Conservation (phyloP, 352 stramenopile species). For the Blastocystis sp. region DNA sequence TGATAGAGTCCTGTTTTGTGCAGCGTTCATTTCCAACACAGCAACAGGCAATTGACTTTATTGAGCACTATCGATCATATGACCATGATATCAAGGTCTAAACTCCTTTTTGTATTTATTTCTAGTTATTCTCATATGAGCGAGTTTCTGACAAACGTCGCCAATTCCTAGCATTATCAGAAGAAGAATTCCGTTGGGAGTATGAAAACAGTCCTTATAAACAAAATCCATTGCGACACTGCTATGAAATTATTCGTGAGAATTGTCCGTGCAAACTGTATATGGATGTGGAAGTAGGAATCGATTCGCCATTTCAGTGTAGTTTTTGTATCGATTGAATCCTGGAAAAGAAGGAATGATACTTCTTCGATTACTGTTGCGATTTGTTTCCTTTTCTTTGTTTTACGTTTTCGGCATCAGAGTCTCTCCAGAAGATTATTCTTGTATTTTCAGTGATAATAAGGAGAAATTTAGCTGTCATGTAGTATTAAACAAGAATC, state of each 20-base stretch:
- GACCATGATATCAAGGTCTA: slow-evolving; percentile 49
- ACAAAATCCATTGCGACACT: not conserved
- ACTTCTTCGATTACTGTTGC: slow-evolving; percentile 2
- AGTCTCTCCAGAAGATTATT: not conserved
- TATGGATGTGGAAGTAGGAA: slow-evolving; percentile 49
- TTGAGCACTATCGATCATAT: slow-evolving; percentile 31
- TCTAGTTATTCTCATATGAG: slow-evolving; percentile 56
- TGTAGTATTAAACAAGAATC: slow-evolving; percentile 20
- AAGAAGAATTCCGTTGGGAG: slow-evolving; percentile 5
- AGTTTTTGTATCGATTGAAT: slow-evolving; percentile 34
- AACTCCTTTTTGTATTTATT: not conserved
- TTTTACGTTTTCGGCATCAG: slow-evolving; percentile 5
- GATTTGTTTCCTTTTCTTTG: slow-evolving; percentile 23
- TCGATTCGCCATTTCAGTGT: not conserved
- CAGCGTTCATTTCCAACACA: slow-evolving; percentile 25
- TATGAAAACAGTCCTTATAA: slow-evolving; percentile 15
- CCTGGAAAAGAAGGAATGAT: not conserved
- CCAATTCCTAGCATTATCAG: not conserved
- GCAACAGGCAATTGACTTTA: slow-evolving; percentile 38
- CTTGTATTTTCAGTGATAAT: slow-evolving; percentile 50
- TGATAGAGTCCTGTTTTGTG: not conserved
- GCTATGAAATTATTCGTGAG: slow-evolving; percentile 58
- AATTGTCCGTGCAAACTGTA: slow-evolving; percentile 58
- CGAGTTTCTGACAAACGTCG: not conserved
- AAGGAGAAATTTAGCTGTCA: slow-evolving; percentile 48